Base-by-base conservation (phyloP, 768 basidiomycete genomes). In the Calocybe gangraenosa region DNA sequence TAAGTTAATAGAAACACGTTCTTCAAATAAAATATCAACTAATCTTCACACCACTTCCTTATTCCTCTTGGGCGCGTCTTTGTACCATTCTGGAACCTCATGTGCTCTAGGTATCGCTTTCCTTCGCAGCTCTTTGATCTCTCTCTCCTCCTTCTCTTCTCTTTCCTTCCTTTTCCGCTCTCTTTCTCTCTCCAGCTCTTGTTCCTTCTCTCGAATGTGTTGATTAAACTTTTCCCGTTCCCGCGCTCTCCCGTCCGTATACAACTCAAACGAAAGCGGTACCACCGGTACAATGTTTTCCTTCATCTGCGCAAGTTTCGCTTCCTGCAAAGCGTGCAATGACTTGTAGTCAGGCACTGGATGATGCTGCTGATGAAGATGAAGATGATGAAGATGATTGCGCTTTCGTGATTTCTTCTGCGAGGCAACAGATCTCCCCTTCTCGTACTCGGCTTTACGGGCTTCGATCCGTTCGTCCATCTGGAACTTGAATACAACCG, bases 51-150 rank as follows among this genome's bases (percentile, higher is more conserved):
- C 44, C 22, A 44, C 42, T 42, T 47, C 35, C 47, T 44, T 49
- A 35, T 63, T 64, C 59, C 68, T 77, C 74, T 74, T 86, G 54
- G 84, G 84, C 59, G 75, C 79, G 34, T 75, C 74, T 52, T 75
- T 79, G 55, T 89, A 89, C 87, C 87, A 89, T 51, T 80, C 82
- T 9, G 87, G 87, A 19, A 89, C 73, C 54, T 77, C 78, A 58
- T 87, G 73, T 37, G 87, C 87, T 61, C 70, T 78, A 18, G 83
- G 82, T 37, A 89, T 65, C 14, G 82, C 74, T 52, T 68, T 73
- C 68, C 71, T 76, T 59, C 87, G 66, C 56, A 84, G 49, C 65
- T 81, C 84, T 58, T 60, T 71, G 47, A 85, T 59, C 65, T 79
- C 81, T 60, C 61, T 63, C 62, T 78, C 81, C 63, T 86, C 83